Base-by-base conservation (phyloP, 1,139 yeast species). In the Yamadazyma friedrichii region DNA sequence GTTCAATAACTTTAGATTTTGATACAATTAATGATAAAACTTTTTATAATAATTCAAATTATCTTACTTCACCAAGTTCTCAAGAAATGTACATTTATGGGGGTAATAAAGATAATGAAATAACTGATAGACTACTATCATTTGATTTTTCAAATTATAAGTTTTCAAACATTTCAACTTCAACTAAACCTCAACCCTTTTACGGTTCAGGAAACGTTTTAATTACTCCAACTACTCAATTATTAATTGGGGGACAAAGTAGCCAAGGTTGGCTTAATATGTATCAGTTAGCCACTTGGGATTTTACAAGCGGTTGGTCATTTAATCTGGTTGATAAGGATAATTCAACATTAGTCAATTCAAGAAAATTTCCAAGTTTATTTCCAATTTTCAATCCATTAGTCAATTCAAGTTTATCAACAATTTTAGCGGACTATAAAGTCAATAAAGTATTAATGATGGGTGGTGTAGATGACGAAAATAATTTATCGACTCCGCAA, bases 281-380 rank as follows among this genome's bases (percentile, higher is more conserved):
- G 76, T 61, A 62, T 48, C 77, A 70, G 49, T 52, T 72, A 31
- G 77, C 77, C 2, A 65, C 74, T 0, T 72, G 78, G 78, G 61
- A 64, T 43, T 70, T 69, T 40, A 45, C 49, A 31, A 56, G 73
- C 20, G 78, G 78, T 0, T 72, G 78, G 78, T 67, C 74, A 16
- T 66, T 65, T 35, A 53, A 56, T 40, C 53, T 51, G 29, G 57
- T 65, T 3, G 34, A 43, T 12, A 32, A 48, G 2, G 50, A 40
- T 25, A 42, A 43, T 4, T 32, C 46, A 4, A 32, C 45, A 3
- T 43, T 45, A n/a, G 53, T 69, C 1, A 56, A 58, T 38, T 61
- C 74, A 4, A 54, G 77, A 36, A 56, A 42, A 4, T 49, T 51
- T 25, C 56, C 70, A 0, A 56, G 65, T 42, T 58, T 56, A 0